Evolutionary conservation across 352 stramenopile species (phyloP).

Genomic region (Pythium phragmitis): DNA sequence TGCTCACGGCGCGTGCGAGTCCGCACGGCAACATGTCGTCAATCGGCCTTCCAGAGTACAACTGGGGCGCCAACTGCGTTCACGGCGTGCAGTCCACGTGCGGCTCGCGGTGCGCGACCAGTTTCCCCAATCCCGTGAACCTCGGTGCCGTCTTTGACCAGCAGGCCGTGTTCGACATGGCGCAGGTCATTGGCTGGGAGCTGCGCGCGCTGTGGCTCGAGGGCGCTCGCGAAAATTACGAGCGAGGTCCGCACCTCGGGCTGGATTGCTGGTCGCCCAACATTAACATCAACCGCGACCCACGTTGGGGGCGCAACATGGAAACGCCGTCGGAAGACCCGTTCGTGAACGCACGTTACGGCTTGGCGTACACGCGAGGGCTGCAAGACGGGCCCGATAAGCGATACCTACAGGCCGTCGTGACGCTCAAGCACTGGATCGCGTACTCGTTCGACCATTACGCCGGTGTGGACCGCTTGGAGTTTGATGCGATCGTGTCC

Average conservation of each 20-base stretch:
- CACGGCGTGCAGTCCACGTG: conserved; percentile 90
- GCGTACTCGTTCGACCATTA: conserved; percentile 91
- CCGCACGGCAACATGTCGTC: conserved; percentile 70
- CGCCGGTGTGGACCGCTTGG: conserved; percentile 65
- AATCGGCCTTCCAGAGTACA: conserved; percentile 88
- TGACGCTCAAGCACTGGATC: conserved; percentile 94
- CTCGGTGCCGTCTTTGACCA: conserved; percentile 89
- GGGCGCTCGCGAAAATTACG: conserved; percentile 71
- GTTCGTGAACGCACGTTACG: conserved; percentile 89
- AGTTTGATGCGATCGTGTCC: conserved; percentile 89
- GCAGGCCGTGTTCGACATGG: conserved; percentile 76
- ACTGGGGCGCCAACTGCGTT: conserved; percentile 93
- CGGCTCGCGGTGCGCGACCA: conserved; percentile 77
- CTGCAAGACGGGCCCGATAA: conserved; percentile 81
- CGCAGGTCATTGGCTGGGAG: conserved; percentile 83
- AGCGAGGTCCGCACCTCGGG: conserved; percentile 58
- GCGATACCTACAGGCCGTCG: conserved; percentile 76
- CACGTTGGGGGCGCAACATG: conserved; percentile 92
- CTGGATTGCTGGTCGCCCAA: conserved; percentile 95
- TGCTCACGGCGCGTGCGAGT: conserved; percentile 70
- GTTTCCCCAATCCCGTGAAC: conserved; percentile 90
- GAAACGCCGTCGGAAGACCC: conserved; percentile 94
- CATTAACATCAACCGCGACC: conserved; percentile 95
- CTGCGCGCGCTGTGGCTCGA: conserved; percentile 79
- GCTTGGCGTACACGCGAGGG: conserved; percentile 85